Base-by-base conservation (phyloP, 2,329 filamentous ascomycete genomes). In the Colletotrichum sp. region DNA sequence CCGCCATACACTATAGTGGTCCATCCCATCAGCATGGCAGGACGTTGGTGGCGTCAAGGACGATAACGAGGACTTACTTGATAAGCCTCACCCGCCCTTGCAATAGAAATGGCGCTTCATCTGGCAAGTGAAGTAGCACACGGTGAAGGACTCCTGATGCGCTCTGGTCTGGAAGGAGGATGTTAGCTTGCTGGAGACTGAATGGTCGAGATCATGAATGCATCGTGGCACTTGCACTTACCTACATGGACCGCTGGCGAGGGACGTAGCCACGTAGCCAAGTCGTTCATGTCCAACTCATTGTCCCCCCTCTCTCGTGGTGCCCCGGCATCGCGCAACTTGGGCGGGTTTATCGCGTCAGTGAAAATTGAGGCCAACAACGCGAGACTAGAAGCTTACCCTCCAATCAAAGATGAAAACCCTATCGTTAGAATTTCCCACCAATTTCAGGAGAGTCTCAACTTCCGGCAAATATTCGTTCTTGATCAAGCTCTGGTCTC, bases 261-360 rank as follows among this genome's bases (percentile, higher is more conserved):
- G 81, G 71, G 58, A 12, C 58, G 58, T 0, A 62, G 1, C 58
- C 74, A 78, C 12, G 80, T 80, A 4, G 84, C 83, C 70, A 62
- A 22, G 58, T 34, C 58, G n/a, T 79, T 83, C 10, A 73, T 81
- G 6, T 81, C 81, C 9, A 83, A 84, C 66, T 80, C 79, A 36
- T 30, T 30, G 32, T 62, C 30, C 6, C 36, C 36, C 36, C 0
- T 15, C 27, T 62, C 58, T 18, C 1, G 1, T 9, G 58, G 58
- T 4, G 3, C 16, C 0, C 58, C 0, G 15, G 58, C 58, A 62
- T 62, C 58, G 18, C 58, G 58, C 28, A 62, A 34, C 58, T 61
- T 5, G 16, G 0, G 9, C 0, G 13, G 16, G 8, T 32, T 5
- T 0, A 1, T 39, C 0, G 32, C 16, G 28, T 62, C 58, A 62